phyloP scores from a whole-genome alignment of 1,139 yeast species.

The Scheffersomyces cryptocercus region DNA sequence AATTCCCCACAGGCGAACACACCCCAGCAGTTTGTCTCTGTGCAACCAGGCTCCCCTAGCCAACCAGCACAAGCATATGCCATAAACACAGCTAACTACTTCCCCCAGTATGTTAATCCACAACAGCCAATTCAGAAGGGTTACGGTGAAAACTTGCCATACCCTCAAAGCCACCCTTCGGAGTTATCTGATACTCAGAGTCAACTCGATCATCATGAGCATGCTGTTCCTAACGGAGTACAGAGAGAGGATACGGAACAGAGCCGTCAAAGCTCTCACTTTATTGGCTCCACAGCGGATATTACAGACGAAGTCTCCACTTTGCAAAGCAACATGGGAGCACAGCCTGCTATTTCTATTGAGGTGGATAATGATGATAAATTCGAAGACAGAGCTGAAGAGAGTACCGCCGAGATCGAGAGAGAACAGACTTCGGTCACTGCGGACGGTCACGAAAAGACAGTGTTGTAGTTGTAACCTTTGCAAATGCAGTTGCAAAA shows the following conservation, averaged over 20 bases:
- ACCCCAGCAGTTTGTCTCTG: constrained; percentile 13
- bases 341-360: background rate
- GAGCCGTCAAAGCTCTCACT: background rate
- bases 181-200: background rate
- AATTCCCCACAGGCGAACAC: constrained; percentile 31
- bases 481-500: too few relatives aligned
- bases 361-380: background rate
- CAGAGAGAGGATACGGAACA: background rate
- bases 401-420: background rate
- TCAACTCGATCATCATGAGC: background rate
- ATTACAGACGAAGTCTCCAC: constrained; percentile 16
- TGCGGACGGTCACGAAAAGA: too few relatives aligned
- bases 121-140: constrained; percentile 4
- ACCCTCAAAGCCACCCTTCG: constrained; percentile 10
- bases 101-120: constrained; percentile 14
- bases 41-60: constrained; percentile 12
- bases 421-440: background rate
- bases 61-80: constrained; percentile 12
- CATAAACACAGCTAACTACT: constrained; percentile 19
- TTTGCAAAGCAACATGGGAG: constrained; percentile 10
- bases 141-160: constrained; percentile 15
- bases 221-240: background rate
- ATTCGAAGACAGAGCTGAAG: background rate
- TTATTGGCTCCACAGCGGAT: constrained; percentile 1
- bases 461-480: too few relatives aligned